Evolutionary conservation across 495 filamentous ascomycete species (phyloP).

Genomic region (Penicillium manginii): DNA sequence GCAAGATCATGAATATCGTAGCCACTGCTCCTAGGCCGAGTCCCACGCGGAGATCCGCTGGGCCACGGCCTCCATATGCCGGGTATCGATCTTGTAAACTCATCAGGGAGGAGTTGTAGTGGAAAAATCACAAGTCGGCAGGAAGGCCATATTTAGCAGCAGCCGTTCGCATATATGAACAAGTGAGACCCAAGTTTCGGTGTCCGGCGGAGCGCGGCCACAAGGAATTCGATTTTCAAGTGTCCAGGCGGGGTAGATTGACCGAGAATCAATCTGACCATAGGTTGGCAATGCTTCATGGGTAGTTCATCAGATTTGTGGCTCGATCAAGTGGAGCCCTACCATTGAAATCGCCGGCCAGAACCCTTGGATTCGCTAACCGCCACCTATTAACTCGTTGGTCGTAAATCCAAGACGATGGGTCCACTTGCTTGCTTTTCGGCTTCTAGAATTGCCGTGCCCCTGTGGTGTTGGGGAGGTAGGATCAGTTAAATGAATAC

Average conservation of each 20-base stretch:
- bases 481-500: too few relatives aligned
- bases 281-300: conserved; percentile 11
- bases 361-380: conserved; percentile 7
- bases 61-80: conserved; percentile 30
- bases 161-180: background rate
- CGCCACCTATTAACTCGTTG: background rate
- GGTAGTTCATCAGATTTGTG: background rate
- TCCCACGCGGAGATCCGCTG: conserved; percentile 25
- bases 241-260: background rate
- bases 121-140: conserved; percentile 1
- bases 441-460: background rate
- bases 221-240: conserved; percentile 1
- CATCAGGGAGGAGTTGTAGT: conserved; percentile 6
- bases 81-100: conserved; percentile 18
- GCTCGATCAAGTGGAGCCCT: conserved; percentile 6
- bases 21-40: conserved; percentile 24
- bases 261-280: background rate
- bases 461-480: too few relatives aligned
- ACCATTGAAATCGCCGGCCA: conserved; percentile 4
- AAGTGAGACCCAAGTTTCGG: background rate
- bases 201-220: background rate
- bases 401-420: background rate
- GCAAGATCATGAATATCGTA: conserved; percentile 29
- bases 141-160: conserved; percentile 7
- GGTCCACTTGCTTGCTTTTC: background rate